Conservation (phyloP, 495 filamentous ascomycete genomes). For the Neurospora terricola region DNA sequence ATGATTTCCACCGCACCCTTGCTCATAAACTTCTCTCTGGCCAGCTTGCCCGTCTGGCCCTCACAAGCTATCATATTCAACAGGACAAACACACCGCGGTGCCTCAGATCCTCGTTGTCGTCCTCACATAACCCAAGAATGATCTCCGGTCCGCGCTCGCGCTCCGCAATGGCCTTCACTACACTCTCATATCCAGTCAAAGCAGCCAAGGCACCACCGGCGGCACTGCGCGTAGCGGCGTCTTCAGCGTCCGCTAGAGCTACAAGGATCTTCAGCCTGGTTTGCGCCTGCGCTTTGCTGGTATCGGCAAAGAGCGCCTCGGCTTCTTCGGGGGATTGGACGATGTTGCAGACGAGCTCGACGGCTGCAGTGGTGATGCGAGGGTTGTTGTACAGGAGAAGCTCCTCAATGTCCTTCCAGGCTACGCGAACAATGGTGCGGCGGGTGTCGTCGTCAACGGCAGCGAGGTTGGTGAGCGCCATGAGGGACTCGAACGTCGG, state of each 20-base stretch:
- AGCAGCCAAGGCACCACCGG: conserved; percentile 80
- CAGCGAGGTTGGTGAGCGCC: conserved; percentile 88
- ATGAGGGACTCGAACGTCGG: conserved; percentile 84
- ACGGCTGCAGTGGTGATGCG: conserved; percentile 72
- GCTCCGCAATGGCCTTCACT: conserved; percentile 55
- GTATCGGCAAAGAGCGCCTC: conserved; percentile 56
- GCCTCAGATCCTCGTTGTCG: conserved; percentile 61
- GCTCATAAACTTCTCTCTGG: conserved; percentile 34
- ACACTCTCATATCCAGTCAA: conserved; percentile 67
- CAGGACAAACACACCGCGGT: conserved; percentile 70
- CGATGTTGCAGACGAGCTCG: conserved; percentile 88
- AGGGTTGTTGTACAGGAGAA: conserved; percentile 66
- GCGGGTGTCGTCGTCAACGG: conserved; percentile 58
- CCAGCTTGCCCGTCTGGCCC: conserved; percentile 40
- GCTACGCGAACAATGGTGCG: conserved; percentile 60
- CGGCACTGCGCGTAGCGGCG: conserved; percentile 64
- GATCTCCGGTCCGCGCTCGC: conserved; percentile 58
- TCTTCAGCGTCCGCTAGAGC: conserved; percentile 84
- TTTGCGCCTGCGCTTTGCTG: conserved; percentile 55
- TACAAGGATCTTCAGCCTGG: conserved; percentile 70
- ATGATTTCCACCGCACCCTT: conserved; percentile 50
- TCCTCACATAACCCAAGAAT: conserved; percentile 67
- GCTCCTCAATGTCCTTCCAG: conserved; percentile 68
- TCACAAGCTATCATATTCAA: conserved; percentile 48
- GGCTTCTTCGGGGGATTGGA: conserved; percentile 58